A percentile compares a stretch with the other conserved stretches of the same genome.
Conservation (phyloP, 2,329 filamentous ascomycete species). For the Trichoderma sp. region DNA sequence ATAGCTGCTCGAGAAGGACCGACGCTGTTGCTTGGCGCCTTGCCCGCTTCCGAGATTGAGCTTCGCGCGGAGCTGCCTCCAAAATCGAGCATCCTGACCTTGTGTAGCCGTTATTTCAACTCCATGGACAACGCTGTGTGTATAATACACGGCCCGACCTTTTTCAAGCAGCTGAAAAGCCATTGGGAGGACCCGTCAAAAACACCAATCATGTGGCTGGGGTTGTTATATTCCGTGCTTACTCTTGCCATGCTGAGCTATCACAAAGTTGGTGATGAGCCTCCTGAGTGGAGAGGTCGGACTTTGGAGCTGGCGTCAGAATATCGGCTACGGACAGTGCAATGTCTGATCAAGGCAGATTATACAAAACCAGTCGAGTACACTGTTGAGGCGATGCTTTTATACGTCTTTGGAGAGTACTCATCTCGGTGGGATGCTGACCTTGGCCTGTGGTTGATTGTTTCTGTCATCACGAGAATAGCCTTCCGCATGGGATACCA, state of each 20-base stretch:
- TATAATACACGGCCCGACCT: conserved; percentile 80
- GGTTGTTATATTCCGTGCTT: conserved; percentile 71
- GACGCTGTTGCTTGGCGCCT: conserved; percentile 73
- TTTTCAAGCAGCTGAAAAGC: conserved; percentile 65
- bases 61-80: conserved; percentile 75
- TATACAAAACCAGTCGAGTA: conserved; percentile 72
- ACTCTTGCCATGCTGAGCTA: conserved; percentile 77
- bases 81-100: conserved; percentile 76
- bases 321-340: conserved; percentile 70
- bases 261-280: conserved; percentile 74
- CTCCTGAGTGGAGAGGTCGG: conserved; percentile 70
- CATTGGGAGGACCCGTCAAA: conserved; percentile 72
- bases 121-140: conserved; percentile 68
- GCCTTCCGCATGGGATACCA: conserved; percentile 73
- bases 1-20: conserved; percentile 60
- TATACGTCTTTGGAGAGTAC: conserved; percentile 75
- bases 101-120: conserved; percentile 89
- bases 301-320: conserved; percentile 57
- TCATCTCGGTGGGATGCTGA: conserved; percentile 71
- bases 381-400: conserved; percentile 73
- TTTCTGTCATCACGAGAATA: conserved; percentile 54
- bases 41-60: conserved; percentile 69
- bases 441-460: conserved; percentile 59
- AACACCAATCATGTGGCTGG: conserved; percentile 74
- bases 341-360: conserved; percentile 72